Evolutionary conservation across 31 red algal genomes (phyloP).

Genomic region (Odonthalia washingtoniensis): DNA sequence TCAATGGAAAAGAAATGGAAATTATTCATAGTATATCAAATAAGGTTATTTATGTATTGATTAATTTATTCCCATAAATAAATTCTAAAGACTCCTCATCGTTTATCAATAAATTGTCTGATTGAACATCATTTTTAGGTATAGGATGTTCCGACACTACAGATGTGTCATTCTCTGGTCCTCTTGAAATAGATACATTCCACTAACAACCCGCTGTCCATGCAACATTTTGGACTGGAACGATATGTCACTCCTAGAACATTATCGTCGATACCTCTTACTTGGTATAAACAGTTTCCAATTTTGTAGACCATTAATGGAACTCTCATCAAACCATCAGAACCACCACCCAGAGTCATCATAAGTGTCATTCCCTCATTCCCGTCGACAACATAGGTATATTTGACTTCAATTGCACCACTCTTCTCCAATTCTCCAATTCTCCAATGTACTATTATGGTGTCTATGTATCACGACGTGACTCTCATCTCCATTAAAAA

Average conservation of each 20-base stretch:
- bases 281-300: background rate
- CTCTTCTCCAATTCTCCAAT: background rate
- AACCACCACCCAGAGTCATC: background rate
- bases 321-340: background rate
- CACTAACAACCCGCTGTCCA: background rate
- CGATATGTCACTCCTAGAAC: background rate
- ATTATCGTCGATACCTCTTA: background rate
- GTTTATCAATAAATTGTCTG: no score
- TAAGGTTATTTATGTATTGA: no score
- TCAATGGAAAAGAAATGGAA: no score
- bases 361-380: background rate
- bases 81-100: no score
- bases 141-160: no score
- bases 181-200: no score
- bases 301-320: background rate
- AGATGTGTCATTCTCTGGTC: no score
- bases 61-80: no score
- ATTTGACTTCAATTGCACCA: background rate
- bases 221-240: background rate
- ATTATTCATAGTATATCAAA: no score
- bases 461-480: background rate
- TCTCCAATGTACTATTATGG: background rate
- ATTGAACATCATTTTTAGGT: no score
- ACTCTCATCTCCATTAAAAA: constrained; percentile 7
- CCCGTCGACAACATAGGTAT: background rate